phyloP scores from a whole-genome alignment of 2,329 filamentous ascomycete genomes.

The Akanthomyces lecanii region DNA sequence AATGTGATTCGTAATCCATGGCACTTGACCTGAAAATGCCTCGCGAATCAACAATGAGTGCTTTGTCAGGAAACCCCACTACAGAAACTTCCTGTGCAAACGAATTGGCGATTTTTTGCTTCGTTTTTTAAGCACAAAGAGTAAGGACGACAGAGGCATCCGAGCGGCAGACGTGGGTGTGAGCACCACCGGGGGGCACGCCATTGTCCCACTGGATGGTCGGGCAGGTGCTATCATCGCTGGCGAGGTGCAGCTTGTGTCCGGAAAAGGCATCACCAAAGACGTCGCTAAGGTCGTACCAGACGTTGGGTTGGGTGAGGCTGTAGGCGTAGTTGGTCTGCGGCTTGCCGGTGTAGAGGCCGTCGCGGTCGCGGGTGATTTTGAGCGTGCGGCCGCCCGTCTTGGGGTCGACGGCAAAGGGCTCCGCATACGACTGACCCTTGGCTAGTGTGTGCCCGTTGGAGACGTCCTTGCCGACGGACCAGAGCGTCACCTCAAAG shows the following conservation, averaged over 20 bases:
- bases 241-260: constrained; percentile 29
- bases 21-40: neutral
- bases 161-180: constrained; percentile 35
- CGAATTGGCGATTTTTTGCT: too few relatives aligned
- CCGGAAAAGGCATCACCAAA: constrained; percentile 38
- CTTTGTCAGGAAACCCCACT: too few relatives aligned
- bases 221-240: constrained; percentile 29
- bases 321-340: constrained; percentile 39
- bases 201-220: constrained; percentile 35
- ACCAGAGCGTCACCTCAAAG: constrained; percentile 34
- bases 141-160: constrained; percentile 32
- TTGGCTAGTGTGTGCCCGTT: constrained; percentile 25
- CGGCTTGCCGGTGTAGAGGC: constrained; percentile 36
- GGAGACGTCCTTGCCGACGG: constrained; percentile 32
- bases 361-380: constrained; percentile 31
- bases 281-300: constrained; percentile 39
- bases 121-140: constrained; percentile 28
- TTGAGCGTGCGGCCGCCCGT: constrained; percentile 39
- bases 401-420: constrained; percentile 32
- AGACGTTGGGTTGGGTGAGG: constrained; percentile 32
- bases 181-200: constrained; percentile 32
- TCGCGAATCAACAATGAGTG: neutral
- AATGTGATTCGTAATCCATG: neutral
- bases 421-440: constrained; percentile 30
- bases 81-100: too few relatives aligned